A percentile compares a stretch with the other conserved stretches of the same genome.
Conservation (phyloP, 192 early-diverging fungal genomes). For the Gryganskiella cystojenkinii region DNA sequence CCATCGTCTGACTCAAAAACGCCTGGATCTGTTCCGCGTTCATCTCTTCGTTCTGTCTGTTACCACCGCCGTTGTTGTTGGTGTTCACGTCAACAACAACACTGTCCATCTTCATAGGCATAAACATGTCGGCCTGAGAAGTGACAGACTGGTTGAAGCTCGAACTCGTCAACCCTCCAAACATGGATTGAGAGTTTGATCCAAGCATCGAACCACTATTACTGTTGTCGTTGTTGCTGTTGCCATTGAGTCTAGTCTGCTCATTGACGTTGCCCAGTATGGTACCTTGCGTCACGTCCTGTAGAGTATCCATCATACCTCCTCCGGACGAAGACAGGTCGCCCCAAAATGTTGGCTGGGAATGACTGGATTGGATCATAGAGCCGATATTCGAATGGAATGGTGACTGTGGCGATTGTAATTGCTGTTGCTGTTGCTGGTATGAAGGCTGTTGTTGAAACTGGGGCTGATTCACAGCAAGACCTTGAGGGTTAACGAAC, state of each 20-base stretch:
- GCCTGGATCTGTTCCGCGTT: slow-evolving; percentile 16
- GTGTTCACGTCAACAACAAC: background rate
- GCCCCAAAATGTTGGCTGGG: slow-evolving; percentile 24
- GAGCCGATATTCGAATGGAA: background rate
- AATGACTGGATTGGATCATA: no score
- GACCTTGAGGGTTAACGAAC: no score
- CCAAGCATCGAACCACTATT: no score
- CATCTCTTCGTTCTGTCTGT: background rate
- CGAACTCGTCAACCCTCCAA: no score
- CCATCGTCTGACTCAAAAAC: slow-evolving; percentile 25
- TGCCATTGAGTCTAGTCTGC: background rate
- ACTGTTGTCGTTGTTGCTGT: no score
- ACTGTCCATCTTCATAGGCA: background rate
- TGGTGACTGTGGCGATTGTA: background rate
- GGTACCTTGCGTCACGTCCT: background rate
- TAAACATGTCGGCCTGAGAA: background rate
- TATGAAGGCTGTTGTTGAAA: background rate
- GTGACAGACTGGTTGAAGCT: background rate
- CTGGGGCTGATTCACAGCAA: no score
- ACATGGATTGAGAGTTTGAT: no score
- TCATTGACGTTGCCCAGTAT: background rate
- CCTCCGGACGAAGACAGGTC: slow-evolving; percentile 6
- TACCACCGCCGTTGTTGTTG: background rate
- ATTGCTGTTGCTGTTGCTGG: slow-evolving; percentile 3
- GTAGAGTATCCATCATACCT: background rate